Percentiles rank a stretch among this genome's conserved stretches.
Evolutionary conservation across 23 red algal species (phyloP).

Genomic region (Gracilaria vermiculophylla): DNA sequence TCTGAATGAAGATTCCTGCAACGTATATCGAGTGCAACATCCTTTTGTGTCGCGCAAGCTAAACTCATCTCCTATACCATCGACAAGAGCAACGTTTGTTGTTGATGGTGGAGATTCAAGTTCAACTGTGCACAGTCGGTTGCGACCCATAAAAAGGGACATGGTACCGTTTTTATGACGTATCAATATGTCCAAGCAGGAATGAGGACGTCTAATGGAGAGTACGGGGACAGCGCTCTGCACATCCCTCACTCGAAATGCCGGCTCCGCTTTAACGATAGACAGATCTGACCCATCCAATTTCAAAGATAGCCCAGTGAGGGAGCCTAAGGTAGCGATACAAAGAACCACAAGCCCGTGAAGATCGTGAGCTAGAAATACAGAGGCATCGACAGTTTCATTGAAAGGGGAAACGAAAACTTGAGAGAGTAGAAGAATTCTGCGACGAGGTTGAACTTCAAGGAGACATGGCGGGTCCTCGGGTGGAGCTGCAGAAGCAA

Average conservation of each 20-base stretch:
- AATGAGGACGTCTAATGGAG: constrained; percentile 24
- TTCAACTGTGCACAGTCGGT: constrained; percentile 37
- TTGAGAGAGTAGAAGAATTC: neutral
- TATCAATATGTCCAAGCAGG: constrained; percentile 48
- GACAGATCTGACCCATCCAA: neutral
- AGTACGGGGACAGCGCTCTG: constrained; percentile 45
- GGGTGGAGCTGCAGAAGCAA: neutral
- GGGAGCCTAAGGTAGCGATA: neutral
- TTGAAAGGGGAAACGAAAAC: constrained; percentile 1
- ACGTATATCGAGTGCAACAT: neutral
- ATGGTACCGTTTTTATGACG: constrained; percentile 11
- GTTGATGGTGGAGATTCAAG: neutral
- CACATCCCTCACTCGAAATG: constrained; percentile 49
- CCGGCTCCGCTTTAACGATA: neutral
- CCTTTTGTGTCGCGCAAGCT: neutral
- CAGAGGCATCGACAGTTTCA: neutral
- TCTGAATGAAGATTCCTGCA: neutral
- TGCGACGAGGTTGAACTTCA: constrained; percentile 10
- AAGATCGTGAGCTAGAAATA: constrained; percentile 54
- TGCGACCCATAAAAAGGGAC: constrained; percentile 54
- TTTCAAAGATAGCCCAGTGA: constrained; percentile 49
- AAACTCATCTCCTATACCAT: constrained; percentile 40
- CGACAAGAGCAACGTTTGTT: neutral
- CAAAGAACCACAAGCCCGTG: constrained; percentile 57
- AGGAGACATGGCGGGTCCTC: constrained; percentile 3